These are phyloP conservation scores for Hirsutella thompsonii DNA, from an alignment of 2,329 filamentous ascomycete species.

Conservation along the genomic window DNA sequence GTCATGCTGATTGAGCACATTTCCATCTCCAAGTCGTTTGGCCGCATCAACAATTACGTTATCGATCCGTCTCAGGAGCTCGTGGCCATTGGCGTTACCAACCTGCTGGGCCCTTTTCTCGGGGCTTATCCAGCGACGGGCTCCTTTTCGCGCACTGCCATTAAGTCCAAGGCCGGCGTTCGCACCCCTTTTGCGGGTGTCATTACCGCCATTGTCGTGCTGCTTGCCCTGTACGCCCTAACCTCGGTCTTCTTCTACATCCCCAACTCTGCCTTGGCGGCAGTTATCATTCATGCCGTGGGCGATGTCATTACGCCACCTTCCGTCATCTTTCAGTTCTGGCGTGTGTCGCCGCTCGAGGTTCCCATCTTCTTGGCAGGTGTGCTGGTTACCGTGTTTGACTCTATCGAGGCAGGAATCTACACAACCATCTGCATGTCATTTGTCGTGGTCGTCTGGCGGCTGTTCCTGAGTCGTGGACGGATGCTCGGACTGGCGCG, in stretches of 20 bases:
- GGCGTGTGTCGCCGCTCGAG: constrained; percentile 72
- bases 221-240: constrained; percentile 74
- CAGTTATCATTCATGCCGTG: constrained; percentile 84
- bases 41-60: constrained; percentile 67
- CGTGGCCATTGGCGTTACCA: constrained; percentile 63
- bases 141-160: constrained; percentile 82
- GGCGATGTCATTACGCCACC: constrained; percentile 76
- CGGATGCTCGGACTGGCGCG: constrained; percentile 68
- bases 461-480: constrained; percentile 65
- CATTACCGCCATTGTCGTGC: constrained; percentile 69
- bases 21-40: constrained; percentile 72
- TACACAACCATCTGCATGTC: constrained; percentile 68
- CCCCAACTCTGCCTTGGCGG: constrained; percentile 60
- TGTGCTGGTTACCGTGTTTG: constrained; percentile 72
- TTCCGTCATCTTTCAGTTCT: constrained; percentile 77
- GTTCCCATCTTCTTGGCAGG: constrained; percentile 76
- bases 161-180: constrained; percentile 89
- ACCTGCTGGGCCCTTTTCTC: constrained; percentile 65
- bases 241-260: constrained; percentile 84
- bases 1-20: constrained; percentile 73
- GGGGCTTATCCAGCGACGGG: constrained; percentile 79
- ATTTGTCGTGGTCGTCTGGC: constrained; percentile 59
- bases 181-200: constrained; percentile 77
- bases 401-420: constrained; percentile 71
- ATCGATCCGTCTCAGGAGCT: constrained; percentile 72